Conservation (phyloP, 1,284 basidiomycete species). For the Anthracocystis panici-leucophaei region DNA sequence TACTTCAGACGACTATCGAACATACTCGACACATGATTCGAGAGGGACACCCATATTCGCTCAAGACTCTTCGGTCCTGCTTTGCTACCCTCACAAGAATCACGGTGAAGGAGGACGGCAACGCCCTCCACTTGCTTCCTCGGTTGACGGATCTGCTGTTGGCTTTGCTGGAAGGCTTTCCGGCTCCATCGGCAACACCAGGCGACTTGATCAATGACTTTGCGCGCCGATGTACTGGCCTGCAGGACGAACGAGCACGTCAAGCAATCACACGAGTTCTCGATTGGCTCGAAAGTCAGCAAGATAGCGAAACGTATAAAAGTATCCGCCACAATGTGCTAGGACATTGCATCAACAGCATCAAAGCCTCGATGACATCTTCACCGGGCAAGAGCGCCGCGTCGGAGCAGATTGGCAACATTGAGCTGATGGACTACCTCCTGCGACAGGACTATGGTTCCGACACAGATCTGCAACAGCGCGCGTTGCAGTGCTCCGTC, state of each 20-base stretch:
- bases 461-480: slow-evolving; percentile 8
- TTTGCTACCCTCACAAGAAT: slow-evolving; percentile 9
- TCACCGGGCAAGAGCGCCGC: slow-evolving; percentile 11
- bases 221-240: slow-evolving; percentile 5
- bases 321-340: slow-evolving; percentile 6
- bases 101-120: slow-evolving; percentile 1
- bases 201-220: slow-evolving; percentile 10
- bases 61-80: slow-evolving; percentile 16
- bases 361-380: slow-evolving; percentile 14
- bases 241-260: slow-evolving; percentile 30
- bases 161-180: slow-evolving; percentile 11
- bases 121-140: slow-evolving; percentile 24
- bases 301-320: not conserved
- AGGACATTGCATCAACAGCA: slow-evolving; percentile 13
- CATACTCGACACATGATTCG: not conserved
- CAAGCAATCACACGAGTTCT: slow-evolving; percentile 17
- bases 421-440: slow-evolving; percentile 26
- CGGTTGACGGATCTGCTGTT: slow-evolving; percentile 20
- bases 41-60: not conserved
- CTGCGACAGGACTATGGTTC: slow-evolving; percentile 3
- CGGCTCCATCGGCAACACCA: not conserved
- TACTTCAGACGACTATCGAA: slow-evolving; percentile 9
- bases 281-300: slow-evolving; percentile 10
- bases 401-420: slow-evolving; percentile 17
- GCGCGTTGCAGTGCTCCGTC: slow-evolving; percentile 24